Conservation (phyloP, 2,329 filamentous ascomycete genomes). For the Monilinia polystroma region DNA sequence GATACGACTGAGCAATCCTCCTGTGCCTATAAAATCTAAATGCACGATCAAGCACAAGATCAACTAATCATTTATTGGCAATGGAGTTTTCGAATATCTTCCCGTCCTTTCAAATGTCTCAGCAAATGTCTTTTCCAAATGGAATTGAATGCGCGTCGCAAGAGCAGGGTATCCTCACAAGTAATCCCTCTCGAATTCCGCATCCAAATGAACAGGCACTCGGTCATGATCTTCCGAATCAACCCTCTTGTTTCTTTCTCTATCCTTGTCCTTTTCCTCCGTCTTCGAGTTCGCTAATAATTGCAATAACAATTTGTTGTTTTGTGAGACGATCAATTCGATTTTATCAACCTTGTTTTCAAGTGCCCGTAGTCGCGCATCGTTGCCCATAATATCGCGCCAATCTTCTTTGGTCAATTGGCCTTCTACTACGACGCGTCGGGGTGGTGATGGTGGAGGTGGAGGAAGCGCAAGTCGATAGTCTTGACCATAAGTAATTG, state of each 20-base stretch:
- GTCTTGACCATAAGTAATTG: slow-evolving; percentile 25
- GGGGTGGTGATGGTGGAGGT: slow-evolving; percentile 36
- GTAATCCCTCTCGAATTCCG: slow-evolving; percentile 41
- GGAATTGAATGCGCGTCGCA: slow-evolving; percentile 21
- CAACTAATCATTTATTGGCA: slow-evolving; percentile 31
- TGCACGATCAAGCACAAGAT: neutral
- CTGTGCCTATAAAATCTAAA: no score
- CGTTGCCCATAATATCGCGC: slow-evolving; percentile 40
- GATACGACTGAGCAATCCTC: neutral
- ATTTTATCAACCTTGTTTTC: slow-evolving; percentile 40
- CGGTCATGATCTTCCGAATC: slow-evolving; percentile 35
- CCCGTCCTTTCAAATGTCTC: slow-evolving; percentile 35
- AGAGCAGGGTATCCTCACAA: slow-evolving; percentile 34
- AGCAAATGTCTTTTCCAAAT: slow-evolving; percentile 26
- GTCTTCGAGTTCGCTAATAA: slow-evolving; percentile 34
- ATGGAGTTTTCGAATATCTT: slow-evolving; percentile 37
- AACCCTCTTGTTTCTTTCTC: slow-evolving; percentile 29
- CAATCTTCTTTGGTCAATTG: slow-evolving; percentile 40
- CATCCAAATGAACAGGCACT: slow-evolving; percentile 40
- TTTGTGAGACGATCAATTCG: slow-evolving; percentile 38
- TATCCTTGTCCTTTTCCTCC: slow-evolving; percentile 29
- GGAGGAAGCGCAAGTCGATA: slow-evolving; percentile 27
- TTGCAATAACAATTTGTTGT: slow-evolving; percentile 40
- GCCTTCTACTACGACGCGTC: slow-evolving; percentile 38
- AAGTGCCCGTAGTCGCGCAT: slow-evolving; percentile 37